Evolutionary conservation across 192 early-diverging fungal species (phyloP), one percentile per base, ranked within the genome.

Genomic region (Mortierella hygrophila): DNA sequence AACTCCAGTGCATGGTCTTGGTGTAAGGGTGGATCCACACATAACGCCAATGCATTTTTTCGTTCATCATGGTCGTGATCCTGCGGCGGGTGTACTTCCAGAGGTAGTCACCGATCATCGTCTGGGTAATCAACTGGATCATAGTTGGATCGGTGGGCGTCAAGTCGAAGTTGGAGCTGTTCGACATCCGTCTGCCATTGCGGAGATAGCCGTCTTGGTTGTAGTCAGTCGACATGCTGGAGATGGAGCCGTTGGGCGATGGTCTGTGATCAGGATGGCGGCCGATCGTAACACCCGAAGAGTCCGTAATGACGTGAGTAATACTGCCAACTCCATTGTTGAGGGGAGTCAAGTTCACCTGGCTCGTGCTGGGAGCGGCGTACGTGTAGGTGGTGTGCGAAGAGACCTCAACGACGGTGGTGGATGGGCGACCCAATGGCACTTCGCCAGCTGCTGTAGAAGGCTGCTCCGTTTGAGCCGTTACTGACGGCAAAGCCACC

Each of bases 1-100:
- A 89, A 75, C 92, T 93, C 95, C 95, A 96, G 79, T 96, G 94
- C 70, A 96, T 84, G 38, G 93, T 94, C 76, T 93, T 93, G 32
- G 95, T 94, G 57, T 95, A 96, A 32, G 95, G 95, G 70, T 95
- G 94, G 40, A 96, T 91, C 95, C 95, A 96, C 63, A 96, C 95
- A 90, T 92, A 96, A 18, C 95, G 91, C 75, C 89, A 72, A 70
- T 96, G 94, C 16, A 92, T 88, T 49, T 92, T 91, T 77, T 94
- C 95, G 26, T 89, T 91, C 32, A 90, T 87, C 72, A 90, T 89
- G 41, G 77, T 81, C 0, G 88, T 89, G 49, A 91, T 89, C 57
- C 75, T 88, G 46, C 90, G 86, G 9, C 93, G 88, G 32, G 94
- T 95, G 75, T 93, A 95, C 87, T 96, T 96, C 89, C 88, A 92